Evolutionary conservation across 1,284 basidiomycete species (phyloP).

Genomic region (Rhodotorula sp.): DNA sequence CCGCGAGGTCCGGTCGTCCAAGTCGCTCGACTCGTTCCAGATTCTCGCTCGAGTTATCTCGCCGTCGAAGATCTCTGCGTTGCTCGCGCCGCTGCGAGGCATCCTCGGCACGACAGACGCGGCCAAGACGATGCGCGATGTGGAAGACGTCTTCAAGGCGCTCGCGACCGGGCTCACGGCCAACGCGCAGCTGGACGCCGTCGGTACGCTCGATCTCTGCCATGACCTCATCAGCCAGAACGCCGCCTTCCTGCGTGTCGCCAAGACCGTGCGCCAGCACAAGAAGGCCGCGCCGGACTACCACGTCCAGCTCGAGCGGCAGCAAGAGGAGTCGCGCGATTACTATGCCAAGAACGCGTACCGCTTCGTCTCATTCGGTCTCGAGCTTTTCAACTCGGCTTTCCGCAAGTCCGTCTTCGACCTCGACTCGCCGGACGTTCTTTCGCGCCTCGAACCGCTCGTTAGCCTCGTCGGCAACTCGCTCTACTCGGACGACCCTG

Average conservation of each 20-base stretch:
- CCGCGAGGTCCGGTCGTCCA: conserved; percentile 78
- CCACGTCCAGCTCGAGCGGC: conserved; percentile 74
- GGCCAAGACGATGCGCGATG: conserved; percentile 75
- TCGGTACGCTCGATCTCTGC: conserved; percentile 77
- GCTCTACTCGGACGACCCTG: conserved; percentile 78
- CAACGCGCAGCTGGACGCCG: conserved; percentile 70
- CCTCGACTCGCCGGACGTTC: conserved; percentile 67
- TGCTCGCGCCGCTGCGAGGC: conserved; percentile 78
- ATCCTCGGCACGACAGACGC: conserved; percentile 86
- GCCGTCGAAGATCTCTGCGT: conserved; percentile 69
- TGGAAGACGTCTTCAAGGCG: conserved; percentile 84
- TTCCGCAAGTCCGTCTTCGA: conserved; percentile 83
- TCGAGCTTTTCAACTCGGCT: conserved; percentile 88
- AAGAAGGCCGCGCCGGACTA: conserved; percentile 58
- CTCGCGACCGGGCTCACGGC: conserved; percentile 81
- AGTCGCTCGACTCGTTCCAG: conserved; percentile 80
- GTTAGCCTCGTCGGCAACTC: conserved; percentile 87
- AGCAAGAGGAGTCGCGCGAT: conserved; percentile 61
- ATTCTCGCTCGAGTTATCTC: conserved; percentile 75
- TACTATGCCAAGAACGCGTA: conserved; percentile 78
- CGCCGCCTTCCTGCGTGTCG: conserved; percentile 64
- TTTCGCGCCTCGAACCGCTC: conserved; percentile 81
- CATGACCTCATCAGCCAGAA: conserved; percentile 90
- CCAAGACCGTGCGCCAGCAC: conserved; percentile 40
- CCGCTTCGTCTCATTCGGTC: conserved; percentile 88